Evolutionary conservation across 2,329 filamentous ascomycete species (phyloP).

Genomic region (Sporothrix pseudoabietina): DNA sequence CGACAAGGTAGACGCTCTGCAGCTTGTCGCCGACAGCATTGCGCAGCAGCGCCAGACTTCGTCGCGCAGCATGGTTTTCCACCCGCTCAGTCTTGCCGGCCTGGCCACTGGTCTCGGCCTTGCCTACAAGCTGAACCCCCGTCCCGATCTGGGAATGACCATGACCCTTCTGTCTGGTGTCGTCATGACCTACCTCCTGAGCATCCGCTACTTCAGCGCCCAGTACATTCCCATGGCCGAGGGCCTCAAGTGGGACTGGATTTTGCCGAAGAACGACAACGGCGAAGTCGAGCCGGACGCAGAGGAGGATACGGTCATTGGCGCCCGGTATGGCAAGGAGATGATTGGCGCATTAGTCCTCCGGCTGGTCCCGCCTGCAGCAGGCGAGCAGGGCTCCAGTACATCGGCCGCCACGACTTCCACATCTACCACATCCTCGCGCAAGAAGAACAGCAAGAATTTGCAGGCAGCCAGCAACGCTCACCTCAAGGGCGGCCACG

Average conservation of each 20-base stretch:
- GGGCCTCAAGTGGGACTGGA: constrained; percentile 62
- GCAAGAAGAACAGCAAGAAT: constrained; percentile 24
- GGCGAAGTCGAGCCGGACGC: constrained; percentile 38
- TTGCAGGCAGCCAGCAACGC: constrained; percentile 36
- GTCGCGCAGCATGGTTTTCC: constrained; percentile 63
- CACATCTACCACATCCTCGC: constrained; percentile 23
- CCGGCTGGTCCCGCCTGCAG: constrained; percentile 55
- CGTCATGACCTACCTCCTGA: constrained; percentile 64
- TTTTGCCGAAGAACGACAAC: constrained; percentile 43
- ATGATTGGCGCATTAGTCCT: constrained; percentile 73
- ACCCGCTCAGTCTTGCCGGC: constrained; percentile 57
- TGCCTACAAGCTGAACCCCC: constrained; percentile 49
- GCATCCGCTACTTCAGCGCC: constrained; percentile 60
- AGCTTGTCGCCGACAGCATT: constrained; percentile 76
- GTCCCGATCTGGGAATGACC: constrained; percentile 56
- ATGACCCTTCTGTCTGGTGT: constrained; percentile 62
- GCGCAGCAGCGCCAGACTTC: constrained; percentile 77
- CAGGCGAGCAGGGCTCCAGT: background rate
- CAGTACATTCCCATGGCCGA: constrained; percentile 67
- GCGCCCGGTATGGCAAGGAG: constrained; percentile 67
- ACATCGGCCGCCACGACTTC: background rate
- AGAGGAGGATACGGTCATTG: constrained; percentile 61
- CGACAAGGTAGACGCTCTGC: constrained; percentile 69
- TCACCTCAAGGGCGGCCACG: constrained; percentile 59
- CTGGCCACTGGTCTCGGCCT: constrained; percentile 49